These are phyloP conservation scores for Podospora anserina DNA, from an alignment of 495 filamentous ascomycete species.

Conservation along the genomic window DNA sequence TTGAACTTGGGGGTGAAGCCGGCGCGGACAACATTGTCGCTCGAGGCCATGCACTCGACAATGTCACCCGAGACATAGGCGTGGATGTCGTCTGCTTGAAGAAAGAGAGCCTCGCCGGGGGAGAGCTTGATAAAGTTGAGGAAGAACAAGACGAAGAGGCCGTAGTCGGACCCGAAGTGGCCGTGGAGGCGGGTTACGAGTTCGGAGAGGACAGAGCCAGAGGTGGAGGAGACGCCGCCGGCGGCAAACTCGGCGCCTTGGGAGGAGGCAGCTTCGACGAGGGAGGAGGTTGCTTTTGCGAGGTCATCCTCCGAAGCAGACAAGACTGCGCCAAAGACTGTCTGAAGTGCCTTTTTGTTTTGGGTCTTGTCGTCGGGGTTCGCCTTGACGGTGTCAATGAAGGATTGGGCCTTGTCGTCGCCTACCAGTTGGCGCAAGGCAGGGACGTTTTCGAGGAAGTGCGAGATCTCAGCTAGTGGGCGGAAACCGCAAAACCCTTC, in stretches of 20 bases:
- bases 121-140: slow-evolving; percentile 54
- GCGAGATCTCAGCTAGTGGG: slow-evolving; percentile 76
- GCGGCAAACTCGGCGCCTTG: slow-evolving; percentile 61
- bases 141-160: slow-evolving; percentile 48
- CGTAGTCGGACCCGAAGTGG: slow-evolving; percentile 45
- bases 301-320: slow-evolving; percentile 64
- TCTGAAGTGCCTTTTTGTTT: slow-evolving; percentile 79
- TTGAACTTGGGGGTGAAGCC: slow-evolving; percentile 99
- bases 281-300: slow-evolving; percentile 57
- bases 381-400: slow-evolving; percentile 63
- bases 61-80: slow-evolving; percentile 95
- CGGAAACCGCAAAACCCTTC: slow-evolving; percentile 96
- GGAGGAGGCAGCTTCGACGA: slow-evolving; percentile 67
- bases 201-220: slow-evolving; percentile 67
- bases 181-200: slow-evolving; percentile 71
- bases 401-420: slow-evolving; percentile 61
- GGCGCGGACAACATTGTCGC: slow-evolving; percentile 95
- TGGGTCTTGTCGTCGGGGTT: slow-evolving; percentile 56
- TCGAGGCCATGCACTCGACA: slow-evolving; percentile 97
- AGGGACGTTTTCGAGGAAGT: slow-evolving; percentile 74
- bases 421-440: slow-evolving; percentile 76
- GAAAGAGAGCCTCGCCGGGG: slow-evolving; percentile 91
- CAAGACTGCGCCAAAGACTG: slow-evolving; percentile 76
- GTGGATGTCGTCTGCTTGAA: slow-evolving; percentile 94
- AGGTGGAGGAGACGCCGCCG: slow-evolving; percentile 56